phyloP scores from a whole-genome alignment of 2,329 filamentous ascomycete genomes.

The Trichothecium sympodiale region DNA sequence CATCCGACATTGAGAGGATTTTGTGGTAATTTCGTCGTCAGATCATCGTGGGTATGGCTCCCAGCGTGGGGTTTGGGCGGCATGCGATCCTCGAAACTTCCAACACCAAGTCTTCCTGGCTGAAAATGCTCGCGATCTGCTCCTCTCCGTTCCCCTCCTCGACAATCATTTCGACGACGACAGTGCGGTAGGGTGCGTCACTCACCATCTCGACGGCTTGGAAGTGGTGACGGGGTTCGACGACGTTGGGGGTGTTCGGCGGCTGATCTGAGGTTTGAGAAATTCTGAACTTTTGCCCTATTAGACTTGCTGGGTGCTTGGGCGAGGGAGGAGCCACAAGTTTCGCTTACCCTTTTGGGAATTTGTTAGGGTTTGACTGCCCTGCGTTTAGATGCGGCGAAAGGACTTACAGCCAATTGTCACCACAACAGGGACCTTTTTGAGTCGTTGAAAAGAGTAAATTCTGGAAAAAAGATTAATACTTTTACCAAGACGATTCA shows the following conservation, averaged over 20 bases:
- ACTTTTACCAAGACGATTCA: too few relatives aligned
- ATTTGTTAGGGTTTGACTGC: slow-evolving; percentile 29
- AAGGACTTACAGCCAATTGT: background rate
- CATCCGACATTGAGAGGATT: too few relatives aligned
- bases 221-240: slow-evolving; percentile 38
- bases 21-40: too few relatives aligned
- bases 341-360: slow-evolving; percentile 32
- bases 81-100: too few relatives aligned
- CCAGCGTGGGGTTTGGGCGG: too few relatives aligned
- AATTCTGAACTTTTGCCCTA: slow-evolving; percentile 36
- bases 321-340: slow-evolving; percentile 20
- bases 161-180: slow-evolving; percentile 1
- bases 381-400: slow-evolving; percentile 14
- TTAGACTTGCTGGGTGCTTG: slow-evolving; percentile 12
- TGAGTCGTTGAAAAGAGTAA: background rate
- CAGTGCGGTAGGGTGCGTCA: slow-evolving; percentile 10
- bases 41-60: too few relatives aligned
- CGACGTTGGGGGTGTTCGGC: slow-evolving; percentile 31
- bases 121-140: too few relatives aligned
- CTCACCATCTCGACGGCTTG: slow-evolving; percentile 48
- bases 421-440: too few relatives aligned
- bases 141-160: background rate
- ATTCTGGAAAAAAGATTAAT: background rate
- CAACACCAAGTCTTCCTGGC: too few relatives aligned
- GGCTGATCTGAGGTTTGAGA: slow-evolving; percentile 28